These are phyloP conservation scores for Termitomyces sp. DNA, from an alignment of 768 basidiomycete genomes.

Conservation along the genomic window DNA sequence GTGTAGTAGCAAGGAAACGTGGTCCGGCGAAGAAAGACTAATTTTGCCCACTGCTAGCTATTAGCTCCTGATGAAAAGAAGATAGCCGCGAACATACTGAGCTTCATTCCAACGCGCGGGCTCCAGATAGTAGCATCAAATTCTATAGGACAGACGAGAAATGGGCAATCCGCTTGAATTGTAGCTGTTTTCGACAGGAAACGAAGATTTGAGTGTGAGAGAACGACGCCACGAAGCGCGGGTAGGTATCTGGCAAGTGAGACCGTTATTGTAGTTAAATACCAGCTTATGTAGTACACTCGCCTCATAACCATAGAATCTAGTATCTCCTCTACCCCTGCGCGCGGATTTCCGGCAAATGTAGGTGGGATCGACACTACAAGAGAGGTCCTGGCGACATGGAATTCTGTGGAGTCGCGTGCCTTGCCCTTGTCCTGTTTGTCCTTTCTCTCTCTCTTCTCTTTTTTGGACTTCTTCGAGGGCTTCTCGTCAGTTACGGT, in stretches of 20 bases:
- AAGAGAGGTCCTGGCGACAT: constrained; percentile 59
- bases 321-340: constrained; percentile 83
- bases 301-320: constrained; percentile 97
- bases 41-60: constrained; percentile 67
- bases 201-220: constrained; percentile 76
- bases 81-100: constrained; percentile 46
- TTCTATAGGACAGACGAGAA: constrained; percentile 64
- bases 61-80: constrained; percentile 1
- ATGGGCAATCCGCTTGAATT: constrained; percentile 83
- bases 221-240: constrained; percentile 80
- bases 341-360: constrained; percentile 67
- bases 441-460: constrained; percentile 26
- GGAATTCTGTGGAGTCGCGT: constrained; percentile 47
- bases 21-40: constrained; percentile 87
- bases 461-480: constrained; percentile 35
- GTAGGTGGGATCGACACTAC: constrained; percentile 76
- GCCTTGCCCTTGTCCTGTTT: constrained; percentile 35
- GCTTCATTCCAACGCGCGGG: constrained; percentile 75
- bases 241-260: constrained; percentile 68
- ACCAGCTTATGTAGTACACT: constrained; percentile 16
- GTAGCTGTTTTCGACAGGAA: constrained; percentile 63
- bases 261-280: background rate
- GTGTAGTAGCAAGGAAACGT: constrained; percentile 85
- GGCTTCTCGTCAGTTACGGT: constrained; percentile 19
- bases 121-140: constrained; percentile 92